Evolutionary conservation across 352 stramenopile species (phyloP).

Genomic region (Blastocystis sp.): DNA sequence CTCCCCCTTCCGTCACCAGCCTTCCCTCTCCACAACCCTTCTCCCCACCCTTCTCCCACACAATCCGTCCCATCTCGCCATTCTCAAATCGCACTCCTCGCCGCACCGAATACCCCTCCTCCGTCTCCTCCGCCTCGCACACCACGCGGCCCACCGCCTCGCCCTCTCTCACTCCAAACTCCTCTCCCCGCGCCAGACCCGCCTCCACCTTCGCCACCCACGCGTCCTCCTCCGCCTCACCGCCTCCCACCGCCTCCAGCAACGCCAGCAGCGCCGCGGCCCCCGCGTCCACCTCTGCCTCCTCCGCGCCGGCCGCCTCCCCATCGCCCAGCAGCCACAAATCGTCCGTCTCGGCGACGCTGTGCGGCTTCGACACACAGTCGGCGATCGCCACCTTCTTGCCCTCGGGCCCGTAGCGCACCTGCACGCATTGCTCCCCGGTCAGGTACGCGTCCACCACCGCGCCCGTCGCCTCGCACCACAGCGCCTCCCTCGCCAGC

Average conservation of each 20-base stretch:
- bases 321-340: neutral
- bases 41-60: neutral
- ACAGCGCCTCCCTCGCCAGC: neutral
- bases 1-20: neutral
- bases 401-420: neutral
- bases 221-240: neutral
- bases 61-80: neutral
- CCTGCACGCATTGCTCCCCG: neutral
- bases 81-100: neutral
- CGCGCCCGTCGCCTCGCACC: neutral
- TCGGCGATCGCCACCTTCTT: neutral
- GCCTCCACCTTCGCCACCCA: neutral
- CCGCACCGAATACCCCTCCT: too few relatives aligned
- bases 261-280: neutral
- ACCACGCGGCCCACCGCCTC: neutral
- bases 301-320: too few relatives aligned
- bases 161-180: neutral
- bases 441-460: neutral
- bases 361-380: neutral
- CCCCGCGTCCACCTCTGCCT: neutral
- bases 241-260: neutral
- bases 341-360: neutral
- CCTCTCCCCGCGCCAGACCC: neutral
- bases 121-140: neutral
- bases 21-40: neutral